These are phyloP conservation scores for Taphrina flavorubra DNA, from an alignment of 1,139 yeast species.

Conservation along the genomic window DNA sequence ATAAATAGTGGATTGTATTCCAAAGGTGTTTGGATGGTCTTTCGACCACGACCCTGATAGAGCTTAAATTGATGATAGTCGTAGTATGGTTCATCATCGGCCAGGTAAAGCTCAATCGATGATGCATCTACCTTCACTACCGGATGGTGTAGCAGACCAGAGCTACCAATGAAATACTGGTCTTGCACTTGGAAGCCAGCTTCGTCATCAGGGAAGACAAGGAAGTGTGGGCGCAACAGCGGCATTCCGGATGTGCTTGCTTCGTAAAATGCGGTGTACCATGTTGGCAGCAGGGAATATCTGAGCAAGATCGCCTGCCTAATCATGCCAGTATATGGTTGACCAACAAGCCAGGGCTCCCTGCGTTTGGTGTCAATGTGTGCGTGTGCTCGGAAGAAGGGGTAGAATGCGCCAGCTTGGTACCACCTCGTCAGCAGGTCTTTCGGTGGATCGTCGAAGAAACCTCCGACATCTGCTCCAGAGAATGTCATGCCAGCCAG, in stretches of 20 bases:
- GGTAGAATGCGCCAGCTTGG: constrained; percentile 93
- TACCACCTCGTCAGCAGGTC: constrained; percentile 92
- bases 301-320: constrained; percentile 74
- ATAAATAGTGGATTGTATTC: constrained; percentile 72
- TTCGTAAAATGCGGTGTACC: constrained; percentile 80
- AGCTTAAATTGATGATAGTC: constrained; percentile 64
- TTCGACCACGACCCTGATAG: constrained; percentile 54
- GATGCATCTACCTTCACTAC: constrained; percentile 65
- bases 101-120: constrained; percentile 61
- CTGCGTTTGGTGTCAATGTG: constrained; percentile 90
- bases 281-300: constrained; percentile 73
- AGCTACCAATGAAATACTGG: constrained; percentile 76
- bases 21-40: constrained; percentile 59
- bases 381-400: constrained; percentile 95
- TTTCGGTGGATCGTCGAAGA: constrained; percentile 83
- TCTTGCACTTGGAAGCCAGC: constrained; percentile 71
- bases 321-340: constrained; percentile 70
- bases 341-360: constrained; percentile 88
- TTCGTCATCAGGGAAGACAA: constrained; percentile 62
- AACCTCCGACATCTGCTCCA: constrained; percentile 98
- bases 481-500: constrained; percentile 88
- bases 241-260: constrained; percentile 70
- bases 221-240: constrained; percentile 72
- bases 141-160: constrained; percentile 82
- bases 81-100: constrained; percentile 61